phyloP scores from a whole-genome alignment of 805 yeast genomes.

The Metschnikowia kofuensis region DNA sequence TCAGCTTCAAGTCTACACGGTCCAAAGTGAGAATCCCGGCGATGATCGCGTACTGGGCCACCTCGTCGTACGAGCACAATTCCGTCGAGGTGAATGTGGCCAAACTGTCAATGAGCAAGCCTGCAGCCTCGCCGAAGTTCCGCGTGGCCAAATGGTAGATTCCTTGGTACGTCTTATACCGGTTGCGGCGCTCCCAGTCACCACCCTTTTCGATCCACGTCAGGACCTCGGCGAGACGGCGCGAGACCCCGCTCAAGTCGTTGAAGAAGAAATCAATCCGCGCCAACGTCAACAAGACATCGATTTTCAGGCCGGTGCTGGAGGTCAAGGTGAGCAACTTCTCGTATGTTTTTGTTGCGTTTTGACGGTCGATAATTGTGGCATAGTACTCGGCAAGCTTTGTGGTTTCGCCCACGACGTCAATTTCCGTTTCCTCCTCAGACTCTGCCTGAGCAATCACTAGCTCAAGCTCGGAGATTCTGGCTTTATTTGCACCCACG shows the following conservation, averaged over 20 bases:
- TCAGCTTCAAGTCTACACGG: conserved; percentile 78
- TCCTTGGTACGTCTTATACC: conserved; percentile 90
- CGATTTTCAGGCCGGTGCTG: conserved; percentile 87
- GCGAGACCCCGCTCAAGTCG: conserved; percentile 66
- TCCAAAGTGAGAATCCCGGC: conserved; percentile 83
- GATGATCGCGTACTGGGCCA: conserved; percentile 83
- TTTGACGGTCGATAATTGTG: conserved; percentile 72
- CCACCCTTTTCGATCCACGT: conserved; percentile 91
- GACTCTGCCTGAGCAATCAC: conserved; percentile 53
- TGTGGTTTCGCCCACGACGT: conserved; percentile 70
- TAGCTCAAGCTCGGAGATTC: conserved; percentile 51
- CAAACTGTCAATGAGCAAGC: conserved; percentile 80
- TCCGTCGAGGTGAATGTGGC: conserved; percentile 96
- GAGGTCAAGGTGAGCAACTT: conserved; percentile 78
- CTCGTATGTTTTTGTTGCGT: conserved; percentile 63
- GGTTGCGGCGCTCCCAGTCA: conserved; percentile 97
- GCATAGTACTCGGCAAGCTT: conserved; percentile 88
- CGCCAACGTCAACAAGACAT: conserved; percentile 73
- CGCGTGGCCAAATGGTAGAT: conserved; percentile 80
- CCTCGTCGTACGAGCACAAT: conserved; percentile 81
- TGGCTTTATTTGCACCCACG: conserved; percentile 50
- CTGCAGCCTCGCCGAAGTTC: conserved; percentile 81
- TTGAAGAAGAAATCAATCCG: conserved; percentile 88
- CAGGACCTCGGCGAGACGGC: conserved; percentile 71
- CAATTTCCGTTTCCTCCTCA: conserved; percentile 85